Conservation (phyloP, 306 rosid genomes). For the Lithocarpus polystachyus region DNA sequence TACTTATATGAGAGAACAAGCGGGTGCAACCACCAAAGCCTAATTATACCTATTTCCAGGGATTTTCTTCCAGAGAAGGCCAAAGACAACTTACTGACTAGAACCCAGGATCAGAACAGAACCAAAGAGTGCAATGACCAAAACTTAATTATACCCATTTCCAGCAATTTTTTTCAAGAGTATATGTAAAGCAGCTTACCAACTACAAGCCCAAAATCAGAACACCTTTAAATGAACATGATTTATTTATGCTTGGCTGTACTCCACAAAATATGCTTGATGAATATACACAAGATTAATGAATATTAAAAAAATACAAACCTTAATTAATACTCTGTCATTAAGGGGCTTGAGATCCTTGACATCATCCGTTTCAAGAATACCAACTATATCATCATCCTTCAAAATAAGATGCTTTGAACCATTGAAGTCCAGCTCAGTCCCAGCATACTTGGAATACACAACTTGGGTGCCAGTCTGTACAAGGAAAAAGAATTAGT, state of each 20-base stretch:
- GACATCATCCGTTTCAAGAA: constrained; percentile 83
- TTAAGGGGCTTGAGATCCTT: constrained; percentile 91
- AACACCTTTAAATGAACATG: not conserved
- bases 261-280: not conserved
- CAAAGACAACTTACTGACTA: not conserved
- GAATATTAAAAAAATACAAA: constrained; percentile 11
- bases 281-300: not conserved
- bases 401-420: constrained; percentile 82
- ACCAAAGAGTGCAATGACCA: too few relatives aligned
- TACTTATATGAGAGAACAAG: too few relatives aligned
- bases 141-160: too few relatives aligned
- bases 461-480: constrained; percentile 81
- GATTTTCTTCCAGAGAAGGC: not conserved
- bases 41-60: not conserved
- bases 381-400: constrained; percentile 88
- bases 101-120: too few relatives aligned
- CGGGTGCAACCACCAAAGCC: too few relatives aligned
- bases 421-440: constrained; percentile 90
- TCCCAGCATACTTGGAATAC: constrained; percentile 91
- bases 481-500: constrained; percentile 7
- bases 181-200: too few relatives aligned
- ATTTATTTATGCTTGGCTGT: not conserved
- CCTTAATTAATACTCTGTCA: constrained; percentile 91
- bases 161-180: too few relatives aligned
- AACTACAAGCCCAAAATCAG: too few relatives aligned